Evolutionary conservation across 176 grass and related monocot genomes (phyloP).

Genomic region (Hordeum vulgare): DNA sequence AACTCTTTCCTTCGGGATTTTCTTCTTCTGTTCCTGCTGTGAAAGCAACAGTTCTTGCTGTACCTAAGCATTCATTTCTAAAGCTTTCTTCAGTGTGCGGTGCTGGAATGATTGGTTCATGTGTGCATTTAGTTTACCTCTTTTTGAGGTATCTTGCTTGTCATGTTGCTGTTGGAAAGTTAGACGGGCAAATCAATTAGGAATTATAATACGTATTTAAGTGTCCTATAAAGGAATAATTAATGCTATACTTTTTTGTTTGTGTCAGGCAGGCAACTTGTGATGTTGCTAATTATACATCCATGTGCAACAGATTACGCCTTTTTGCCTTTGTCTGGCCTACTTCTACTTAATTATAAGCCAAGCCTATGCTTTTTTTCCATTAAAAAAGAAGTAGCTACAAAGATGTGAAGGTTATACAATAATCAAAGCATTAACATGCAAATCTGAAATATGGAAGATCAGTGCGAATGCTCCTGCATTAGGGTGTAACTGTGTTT

Average conservation of each 20-base stretch:
- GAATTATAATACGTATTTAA: background rate
- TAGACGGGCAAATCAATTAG: background rate
- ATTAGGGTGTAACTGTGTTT: background rate
- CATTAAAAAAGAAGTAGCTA: background rate
- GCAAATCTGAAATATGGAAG: background rate
- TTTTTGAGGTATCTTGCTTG: background rate
- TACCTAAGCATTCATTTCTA: background rate
- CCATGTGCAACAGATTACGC: background rate
- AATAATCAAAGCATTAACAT: background rate
- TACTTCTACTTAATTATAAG: conserved; percentile 8
- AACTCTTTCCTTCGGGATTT: background rate
- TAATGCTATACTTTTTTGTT: background rate
- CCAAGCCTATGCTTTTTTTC: background rate
- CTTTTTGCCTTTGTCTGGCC: conserved; percentile 2
- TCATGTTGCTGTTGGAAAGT: conserved; percentile 15
- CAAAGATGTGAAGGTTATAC: background rate
- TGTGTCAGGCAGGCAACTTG: background rate
- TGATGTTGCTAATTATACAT: conserved; percentile 19
- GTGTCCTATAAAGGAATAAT: background rate
- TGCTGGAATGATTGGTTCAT: background rate
- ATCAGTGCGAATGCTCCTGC: background rate
- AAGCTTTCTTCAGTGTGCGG: background rate
- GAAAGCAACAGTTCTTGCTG: conserved; percentile 6
- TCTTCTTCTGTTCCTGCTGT: conserved; percentile 6
- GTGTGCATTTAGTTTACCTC: background rate